These are phyloP conservation scores for Leccinum disarticulatum DNA, from an alignment of 768 basidiomycete species.

Conservation along the genomic window DNA sequence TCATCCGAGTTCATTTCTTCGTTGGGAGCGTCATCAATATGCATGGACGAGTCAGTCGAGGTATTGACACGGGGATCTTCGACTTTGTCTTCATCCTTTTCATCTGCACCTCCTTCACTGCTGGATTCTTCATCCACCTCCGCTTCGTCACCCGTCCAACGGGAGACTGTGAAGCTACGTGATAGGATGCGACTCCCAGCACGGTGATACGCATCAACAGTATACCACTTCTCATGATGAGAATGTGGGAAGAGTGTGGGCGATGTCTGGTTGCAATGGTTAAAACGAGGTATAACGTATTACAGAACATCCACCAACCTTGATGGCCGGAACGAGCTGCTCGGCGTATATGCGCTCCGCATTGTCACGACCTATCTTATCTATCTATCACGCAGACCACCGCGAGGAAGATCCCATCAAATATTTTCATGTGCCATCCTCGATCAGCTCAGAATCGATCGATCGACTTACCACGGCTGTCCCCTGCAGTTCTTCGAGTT, in stretches of 20 bases:
- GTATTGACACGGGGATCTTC: constrained; percentile 24
- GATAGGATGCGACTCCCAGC: constrained; percentile 93
- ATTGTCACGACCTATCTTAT: constrained; percentile 82
- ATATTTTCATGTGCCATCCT: neutral
- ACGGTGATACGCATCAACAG: constrained; percentile 74
- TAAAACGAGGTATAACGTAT: neutral
- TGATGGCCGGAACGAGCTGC: constrained; percentile 68
- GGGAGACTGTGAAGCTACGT: constrained; percentile 84
- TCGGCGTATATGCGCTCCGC: constrained; percentile 72
- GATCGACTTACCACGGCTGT: constrained; percentile 84
- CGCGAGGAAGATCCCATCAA: neutral
- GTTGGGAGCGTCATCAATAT: constrained; percentile 28
- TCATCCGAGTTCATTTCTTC: constrained; percentile 42
- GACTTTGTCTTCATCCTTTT: constrained; percentile 31
- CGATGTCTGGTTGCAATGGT: constrained; percentile 47
- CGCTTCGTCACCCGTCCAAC: constrained; percentile 43
- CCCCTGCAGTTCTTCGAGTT: constrained; percentile 73
- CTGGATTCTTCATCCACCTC: constrained; percentile 8
- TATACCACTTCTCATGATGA: constrained; percentile 50
- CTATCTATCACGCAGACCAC: constrained; percentile 37
- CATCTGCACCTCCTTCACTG: constrained; percentile 37
- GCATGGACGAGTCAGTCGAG: constrained; percentile 28
- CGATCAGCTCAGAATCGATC: constrained; percentile 1
- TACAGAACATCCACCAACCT: constrained; percentile 42
- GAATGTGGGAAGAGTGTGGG: constrained; percentile 68